A percentile compares a stretch with the other conserved stretches of the same genome.
phyloP scores from a whole-genome alignment of 2,329 filamentous ascomycete species.

The Leptographium radiaticola region DNA sequence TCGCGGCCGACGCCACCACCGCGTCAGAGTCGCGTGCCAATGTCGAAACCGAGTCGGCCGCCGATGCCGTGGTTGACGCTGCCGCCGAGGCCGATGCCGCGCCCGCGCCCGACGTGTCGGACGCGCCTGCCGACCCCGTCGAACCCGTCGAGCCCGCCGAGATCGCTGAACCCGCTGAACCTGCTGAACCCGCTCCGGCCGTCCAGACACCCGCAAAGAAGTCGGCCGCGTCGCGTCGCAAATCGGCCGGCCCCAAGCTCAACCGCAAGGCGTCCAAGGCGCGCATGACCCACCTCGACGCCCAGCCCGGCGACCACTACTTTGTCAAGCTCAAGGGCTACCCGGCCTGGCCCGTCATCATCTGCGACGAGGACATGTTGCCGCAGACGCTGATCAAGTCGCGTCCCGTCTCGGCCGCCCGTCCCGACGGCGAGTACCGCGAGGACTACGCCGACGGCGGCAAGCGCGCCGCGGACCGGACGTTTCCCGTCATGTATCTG shows the following conservation, averaged over 20 bases:
- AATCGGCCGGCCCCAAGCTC: slow-evolving; percentile 67
- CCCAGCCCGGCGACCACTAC: slow-evolving; percentile 82
- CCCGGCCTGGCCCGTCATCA: slow-evolving; percentile 85
- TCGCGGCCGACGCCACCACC: neutral
- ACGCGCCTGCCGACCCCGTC: slow-evolving; percentile 9
- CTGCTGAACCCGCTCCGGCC: too few species aligned
- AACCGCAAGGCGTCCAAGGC: slow-evolving; percentile 74
- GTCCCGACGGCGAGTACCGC: slow-evolving; percentile 72
- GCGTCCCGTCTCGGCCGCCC: slow-evolving; percentile 72
- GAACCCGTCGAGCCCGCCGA: neutral
- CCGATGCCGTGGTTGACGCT: neutral
- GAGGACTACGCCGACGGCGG: slow-evolving; percentile 80
- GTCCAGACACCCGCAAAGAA: slow-evolving; percentile 19
- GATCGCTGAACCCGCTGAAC: slow-evolving; percentile 4
- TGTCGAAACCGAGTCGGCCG: slow-evolving; percentile 6
- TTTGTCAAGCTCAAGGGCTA: slow-evolving; percentile 90
- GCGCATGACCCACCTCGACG: slow-evolving; percentile 60
- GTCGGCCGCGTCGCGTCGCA: slow-evolving; percentile 46
- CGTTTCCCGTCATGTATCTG: slow-evolving; percentile 91
- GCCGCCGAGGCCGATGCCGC: slow-evolving; percentile 10
- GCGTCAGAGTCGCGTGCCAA: slow-evolving; percentile 9
- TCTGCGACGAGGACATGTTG: slow-evolving; percentile 91
- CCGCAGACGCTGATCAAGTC: slow-evolving; percentile 62
- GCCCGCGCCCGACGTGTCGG: slow-evolving; percentile 5
- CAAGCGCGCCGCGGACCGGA: slow-evolving; percentile 72